Base-by-base conservation (phyloP, 352 stramenopile species). In the Phytophthora tubulina region DNA sequence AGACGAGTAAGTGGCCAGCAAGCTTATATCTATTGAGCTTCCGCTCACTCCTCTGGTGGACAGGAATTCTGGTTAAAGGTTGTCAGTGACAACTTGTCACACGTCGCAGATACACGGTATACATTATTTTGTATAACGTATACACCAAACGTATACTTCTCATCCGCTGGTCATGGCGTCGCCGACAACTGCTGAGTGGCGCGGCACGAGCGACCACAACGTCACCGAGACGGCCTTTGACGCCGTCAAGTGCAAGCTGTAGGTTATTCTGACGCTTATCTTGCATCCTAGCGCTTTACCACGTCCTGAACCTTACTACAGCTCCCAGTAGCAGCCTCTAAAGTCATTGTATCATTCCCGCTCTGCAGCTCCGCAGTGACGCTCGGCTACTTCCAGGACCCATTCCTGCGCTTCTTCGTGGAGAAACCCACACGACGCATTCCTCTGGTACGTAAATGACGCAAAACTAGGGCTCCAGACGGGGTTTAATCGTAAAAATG, bases 241-340 rank as follows among this genome's bases (percentile, higher is more conserved):
- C 68, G 84, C 86, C 49, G 73, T 84, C 41, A 91, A 91, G 63
- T 94, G 86, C 74, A 94, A 94, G 65, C 73, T 92, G 86, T 94
- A 74, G 11, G 80, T 70, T 58, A 15, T 13, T 0, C n/a, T 39
- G 30, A 50, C n/a, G n/a, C 13, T 7, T 35, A 30, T 42, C 42
- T 55, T 51, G 36, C 9, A 62, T 42, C n/a, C n/a, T 35, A 53
- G 27, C 15, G 1, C 31, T 14, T 67, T 59, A 48, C 0, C 15
- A 21, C 21, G 21, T 41, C 27, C 45, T 27, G 6, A 52, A 41
- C 0, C 9, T 17, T 7, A 17, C 13, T 59, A 57, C 35, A 65
- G 3, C 30, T 33, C 5, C 32, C 62, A 67, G 48, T 41, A 72
- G 27, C 27, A 60, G 46, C 9, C 49, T 21, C 57, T 70, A 67